Base-by-base conservation (phyloP, 1,284 basidiomycete species). In the Meira miltonrushii region DNA sequence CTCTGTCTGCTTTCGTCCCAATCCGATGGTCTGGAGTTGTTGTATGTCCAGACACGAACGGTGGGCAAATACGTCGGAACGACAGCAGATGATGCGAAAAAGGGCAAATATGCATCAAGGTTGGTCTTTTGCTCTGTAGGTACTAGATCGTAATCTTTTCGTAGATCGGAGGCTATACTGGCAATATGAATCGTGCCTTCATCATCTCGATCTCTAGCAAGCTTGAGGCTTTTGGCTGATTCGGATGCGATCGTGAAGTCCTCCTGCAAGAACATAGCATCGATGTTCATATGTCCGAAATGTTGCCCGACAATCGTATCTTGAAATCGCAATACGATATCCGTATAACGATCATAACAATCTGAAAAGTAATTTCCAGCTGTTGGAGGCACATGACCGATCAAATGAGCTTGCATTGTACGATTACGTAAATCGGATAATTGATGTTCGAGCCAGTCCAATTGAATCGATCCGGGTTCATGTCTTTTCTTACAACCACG, bases 261-360 rank as follows among this genome's bases (percentile, higher is more conserved):
- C 54, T 77, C 73, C 54, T 75, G 73, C 15, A 77, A 60, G 54
- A 73, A 77, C 48, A 72, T 73, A 21, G 64, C 59, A 47, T 72
- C 64, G 13, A 79, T 80, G 68, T 79, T 83, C 81, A 83, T 82
- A 64, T 84, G 83, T 0, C 92, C 92, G 68, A 84, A 96, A 40
- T 93, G 81, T 80, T 93, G 90, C 0, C 90, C 91, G 25, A 95
- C 82, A 63, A 95, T 88, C 7, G 89, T 92, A 78, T 93, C 91
- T 25, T 94, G 91, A 79, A 85, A 94, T 58, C 88, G 81, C 61
- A 94, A 80, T 17, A 88, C 83, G 57, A 94, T 80, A 74, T 93
- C 89, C 23, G 86, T 86, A 76, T 93, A 96, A 53, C 52, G 54
- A 82, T 86, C 80, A 73, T 88, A 88, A 79, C 91, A 94, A 80